A percentile compares a stretch with the other conserved stretches of the same genome.
phyloP scores from a whole-genome alignment of 2,329 filamentous ascomycete genomes.

The Orbilia oligospora region DNA sequence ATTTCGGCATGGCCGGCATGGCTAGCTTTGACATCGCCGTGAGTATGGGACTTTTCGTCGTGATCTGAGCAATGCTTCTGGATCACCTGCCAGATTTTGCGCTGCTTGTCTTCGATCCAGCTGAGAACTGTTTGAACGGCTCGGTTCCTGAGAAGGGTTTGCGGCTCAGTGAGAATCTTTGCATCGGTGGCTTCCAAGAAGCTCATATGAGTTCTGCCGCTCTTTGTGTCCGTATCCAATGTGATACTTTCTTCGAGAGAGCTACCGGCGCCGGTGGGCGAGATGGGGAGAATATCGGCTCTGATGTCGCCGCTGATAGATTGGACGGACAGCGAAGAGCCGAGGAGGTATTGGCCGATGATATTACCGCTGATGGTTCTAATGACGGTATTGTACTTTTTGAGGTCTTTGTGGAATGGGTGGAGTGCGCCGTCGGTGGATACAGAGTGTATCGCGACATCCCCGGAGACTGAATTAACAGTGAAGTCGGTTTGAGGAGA shows the following conservation, averaged over 20 bases:
- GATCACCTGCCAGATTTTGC: conserved; percentile 39
- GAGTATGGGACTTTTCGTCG: not conserved
- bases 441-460: conserved; percentile 54
- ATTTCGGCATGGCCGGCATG: conserved; percentile 19
- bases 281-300: conserved; percentile 58
- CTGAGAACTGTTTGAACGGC: conserved; percentile 43
- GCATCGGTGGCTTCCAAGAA: conserved; percentile 54
- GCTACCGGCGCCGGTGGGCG: conserved; percentile 35
- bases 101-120: conserved; percentile 49
- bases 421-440: conserved; percentile 54
- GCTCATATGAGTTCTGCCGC: conserved; percentile 41
- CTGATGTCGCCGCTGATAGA: conserved; percentile 58
- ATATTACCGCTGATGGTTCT: conserved; percentile 48
- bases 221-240: conserved; percentile 51
- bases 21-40: conserved; percentile 12
- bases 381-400: conserved; percentile 46
- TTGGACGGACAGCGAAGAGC: conserved; percentile 48
- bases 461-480: conserved; percentile 46
- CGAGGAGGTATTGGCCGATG: conserved; percentile 57
- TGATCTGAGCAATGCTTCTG: conserved; percentile 48
- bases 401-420: conserved; percentile 52
- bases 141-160: conserved; percentile 44
- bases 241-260: conserved; percentile 33
- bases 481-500: conserved; percentile 41
- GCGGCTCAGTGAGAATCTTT: conserved; percentile 56